Evolutionary conservation across 2,329 filamentous ascomycete species (phyloP), one percentile per base, ranked within the genome.

Genomic region (Camillea tinctor): DNA sequence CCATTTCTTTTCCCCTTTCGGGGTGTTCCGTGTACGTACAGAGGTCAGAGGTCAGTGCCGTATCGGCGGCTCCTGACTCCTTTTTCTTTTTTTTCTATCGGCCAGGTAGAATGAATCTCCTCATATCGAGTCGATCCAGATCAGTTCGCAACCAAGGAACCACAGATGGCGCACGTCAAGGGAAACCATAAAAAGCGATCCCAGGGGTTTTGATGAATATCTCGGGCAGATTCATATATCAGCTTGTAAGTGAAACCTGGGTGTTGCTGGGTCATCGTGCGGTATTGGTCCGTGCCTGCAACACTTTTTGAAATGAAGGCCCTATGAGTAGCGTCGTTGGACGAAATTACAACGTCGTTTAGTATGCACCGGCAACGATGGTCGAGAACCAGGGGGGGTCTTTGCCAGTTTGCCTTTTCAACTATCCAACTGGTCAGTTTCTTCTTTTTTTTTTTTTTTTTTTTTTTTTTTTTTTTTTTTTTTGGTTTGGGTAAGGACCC

Each of bases 311-410:
- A 69, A 70, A 70, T 71, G 68, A 69, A 68, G 66, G 57, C 62
- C 61, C 57, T 64, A 62, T 58, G 59, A 55, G 23, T 67, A 67
- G 67, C 64, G 36, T 68, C 64, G 64, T 55, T 60, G 66, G 53
- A 68, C 62, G 69, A 72, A 70, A 72, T 72, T 72, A 67, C 68
- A 68, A 65, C 59, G 67, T 68, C 64, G 63, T 68, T 70, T 70
- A 68, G 59, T 64, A 67, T 68, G 65, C 66, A 67, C 62, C 63
- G 58, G 60, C 64, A 61, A 54, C 52, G 58, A 68, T 69, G 62
- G 65, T 61, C 58, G 55, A 57, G 58, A 50, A 62, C 64, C 65
- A 64, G 62, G 65, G 66, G 26, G 60, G 56, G 22, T 36, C 44
- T 15, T 49, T 20, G 22, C 23, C 36, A 44, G 36, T 44, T 44